A percentile compares a stretch with the other conserved stretches of the same genome.
These are phyloP conservation scores for Fusarium lyarnte DNA, from an alignment of 2,329 filamentous ascomycete genomes.

Conservation along the genomic window DNA sequence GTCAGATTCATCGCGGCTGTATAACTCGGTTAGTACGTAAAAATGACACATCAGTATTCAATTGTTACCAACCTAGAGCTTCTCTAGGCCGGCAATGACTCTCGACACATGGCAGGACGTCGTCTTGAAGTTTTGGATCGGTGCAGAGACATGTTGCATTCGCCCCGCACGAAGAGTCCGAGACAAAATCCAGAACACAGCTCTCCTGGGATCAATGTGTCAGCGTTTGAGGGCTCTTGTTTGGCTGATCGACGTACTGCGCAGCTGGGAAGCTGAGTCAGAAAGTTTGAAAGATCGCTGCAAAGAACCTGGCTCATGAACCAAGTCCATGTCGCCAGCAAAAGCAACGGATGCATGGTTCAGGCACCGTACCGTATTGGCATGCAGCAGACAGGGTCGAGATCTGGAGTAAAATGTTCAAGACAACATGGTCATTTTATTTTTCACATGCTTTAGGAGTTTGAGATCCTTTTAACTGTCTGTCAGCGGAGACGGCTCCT, in stretches of 20 bases:
- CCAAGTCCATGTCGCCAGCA: background rate
- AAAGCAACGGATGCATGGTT: background rate
- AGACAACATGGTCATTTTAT: accelerated
- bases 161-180: background rate
- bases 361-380: background rate
- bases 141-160: background rate
- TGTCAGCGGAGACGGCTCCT: background rate
- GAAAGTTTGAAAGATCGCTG: background rate
- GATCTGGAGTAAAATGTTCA: background rate
- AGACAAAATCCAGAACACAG: background rate
- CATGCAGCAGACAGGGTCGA: background rate
- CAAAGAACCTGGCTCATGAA: background rate
- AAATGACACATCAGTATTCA: background rate
- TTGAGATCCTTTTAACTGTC: background rate
- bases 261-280: background rate
- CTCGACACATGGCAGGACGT: background rate
- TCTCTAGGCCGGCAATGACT: background rate
- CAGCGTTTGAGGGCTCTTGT: background rate
- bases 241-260: background rate
- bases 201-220: background rate
- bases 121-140: background rate
- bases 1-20: background rate
- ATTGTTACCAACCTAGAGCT: background rate
- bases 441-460: background rate
- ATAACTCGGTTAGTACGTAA: background rate